Evolutionary conservation across 163 green algal genomes (phyloP).

Genomic region (Scenedesmus sp.): DNA sequence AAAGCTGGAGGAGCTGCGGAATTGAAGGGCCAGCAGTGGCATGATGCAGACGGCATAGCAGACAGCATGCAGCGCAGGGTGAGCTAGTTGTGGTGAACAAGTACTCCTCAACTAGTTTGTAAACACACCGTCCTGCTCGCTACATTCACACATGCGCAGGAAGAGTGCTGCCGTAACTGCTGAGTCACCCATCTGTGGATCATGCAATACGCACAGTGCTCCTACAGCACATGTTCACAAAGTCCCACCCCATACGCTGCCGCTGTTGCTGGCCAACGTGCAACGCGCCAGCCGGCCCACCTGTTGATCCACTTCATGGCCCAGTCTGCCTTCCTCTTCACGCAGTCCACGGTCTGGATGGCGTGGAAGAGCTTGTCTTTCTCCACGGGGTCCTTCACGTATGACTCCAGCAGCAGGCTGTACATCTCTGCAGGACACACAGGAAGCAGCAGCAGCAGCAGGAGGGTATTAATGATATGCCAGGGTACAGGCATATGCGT

Average conservation of each 20-base stretch:
- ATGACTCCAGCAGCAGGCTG: conserved; percentile 90
- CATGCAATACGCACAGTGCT: neutral
- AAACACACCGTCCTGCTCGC: no score
- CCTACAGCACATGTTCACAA: neutral
- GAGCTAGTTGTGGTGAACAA: neutral
- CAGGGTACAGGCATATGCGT: neutral
- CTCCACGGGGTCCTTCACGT: conserved; percentile 72
- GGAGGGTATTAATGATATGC: neutral
- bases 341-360: conserved; percentile 69
- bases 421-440: conserved; percentile 90
- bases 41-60: neutral
- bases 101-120: no score
- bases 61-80: neutral
- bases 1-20: conserved; percentile 70
- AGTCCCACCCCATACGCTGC: neutral
- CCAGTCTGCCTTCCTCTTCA: conserved; percentile 89
- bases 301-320: conserved; percentile 78
- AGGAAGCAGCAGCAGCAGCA: neutral
- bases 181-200: neutral
- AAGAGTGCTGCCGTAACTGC: neutral
- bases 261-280: neutral
- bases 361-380: conserved; percentile 56
- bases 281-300: conserved; percentile 1
- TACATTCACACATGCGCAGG: neutral
- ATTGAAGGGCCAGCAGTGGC: neutral